Conservation (phyloP, 495 filamentous ascomycete species). For the Ramalina peruviana region DNA sequence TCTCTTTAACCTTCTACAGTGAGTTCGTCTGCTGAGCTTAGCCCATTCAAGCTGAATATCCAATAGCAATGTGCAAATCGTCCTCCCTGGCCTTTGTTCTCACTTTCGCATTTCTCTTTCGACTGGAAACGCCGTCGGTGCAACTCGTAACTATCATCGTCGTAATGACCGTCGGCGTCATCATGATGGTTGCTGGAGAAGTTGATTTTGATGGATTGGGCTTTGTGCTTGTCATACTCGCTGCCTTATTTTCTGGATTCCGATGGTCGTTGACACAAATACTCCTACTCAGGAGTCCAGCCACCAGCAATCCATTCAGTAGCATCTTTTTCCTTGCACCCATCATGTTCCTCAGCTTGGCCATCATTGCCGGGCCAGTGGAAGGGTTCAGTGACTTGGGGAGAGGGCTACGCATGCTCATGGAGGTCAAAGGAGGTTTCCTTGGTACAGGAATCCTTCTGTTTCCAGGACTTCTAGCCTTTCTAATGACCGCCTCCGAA, state of each 20-base stretch:
- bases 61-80: constrained; percentile 92
- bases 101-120: constrained; percentile 88
- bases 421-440: constrained; percentile 48
- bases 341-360: constrained; percentile 80
- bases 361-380: constrained; percentile 68
- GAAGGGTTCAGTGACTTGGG: constrained; percentile 61
- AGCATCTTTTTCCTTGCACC: constrained; percentile 95
- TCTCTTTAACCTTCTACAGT: constrained; percentile 94
- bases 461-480: constrained; percentile 85
- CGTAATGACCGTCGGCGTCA: constrained; percentile 85
- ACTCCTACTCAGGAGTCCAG: constrained; percentile 82
- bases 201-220: constrained; percentile 80
- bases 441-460: constrained; percentile 50
- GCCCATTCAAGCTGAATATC: background rate
- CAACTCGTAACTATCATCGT: constrained; percentile 75
- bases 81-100: constrained; percentile 91
- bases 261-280: constrained; percentile 97
- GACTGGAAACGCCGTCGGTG: constrained; percentile 75
- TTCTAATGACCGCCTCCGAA: constrained; percentile 92
- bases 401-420: constrained; percentile 46
- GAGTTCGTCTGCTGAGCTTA: constrained; percentile 8
- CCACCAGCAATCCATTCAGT: constrained; percentile 92
- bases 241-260: constrained; percentile 91
- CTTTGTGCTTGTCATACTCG: constrained; percentile 81
- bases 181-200: constrained; percentile 99